These are phyloP conservation scores for Rauvolfia tetraphylla DNA, from an alignment of 257 asterid genomes.

Conservation along the genomic window DNA sequence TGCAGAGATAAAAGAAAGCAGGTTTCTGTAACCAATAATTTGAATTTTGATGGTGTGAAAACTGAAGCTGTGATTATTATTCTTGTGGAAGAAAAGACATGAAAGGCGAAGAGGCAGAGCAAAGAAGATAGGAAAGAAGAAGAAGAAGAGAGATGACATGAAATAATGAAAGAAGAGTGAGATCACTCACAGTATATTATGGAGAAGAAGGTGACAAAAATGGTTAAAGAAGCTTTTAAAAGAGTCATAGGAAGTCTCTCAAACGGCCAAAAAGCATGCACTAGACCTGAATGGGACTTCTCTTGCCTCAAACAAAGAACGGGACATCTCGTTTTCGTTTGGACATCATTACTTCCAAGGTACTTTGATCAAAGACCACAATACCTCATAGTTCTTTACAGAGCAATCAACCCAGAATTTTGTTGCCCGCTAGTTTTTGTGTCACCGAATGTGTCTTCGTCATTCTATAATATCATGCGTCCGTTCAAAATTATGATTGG, in stretches of 20 bases:
- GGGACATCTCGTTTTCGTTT: not conserved
- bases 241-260: slow-evolving; percentile 15
- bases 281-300: slow-evolving; percentile 11
- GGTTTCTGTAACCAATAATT: not conserved
- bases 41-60: not conserved
- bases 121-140: slow-evolving; percentile 12
- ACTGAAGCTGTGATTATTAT: not conserved
- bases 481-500: too few relatives aligned
- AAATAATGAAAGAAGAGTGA: slow-evolving; percentile 9
- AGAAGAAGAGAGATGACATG: not conserved
- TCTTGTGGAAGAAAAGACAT: not conserved
- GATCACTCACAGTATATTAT: slow-evolving; percentile 5
- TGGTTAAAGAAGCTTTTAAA: slow-evolving; percentile 13
- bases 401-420: not conserved
- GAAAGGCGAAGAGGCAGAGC: slow-evolving; percentile 10
- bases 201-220: slow-evolving; percentile 28
- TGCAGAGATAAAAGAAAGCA: not conserved
- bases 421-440: not conserved
- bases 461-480: too few relatives aligned
- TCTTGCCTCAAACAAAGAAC: too few relatives aligned
- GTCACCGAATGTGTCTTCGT: too few relatives aligned
- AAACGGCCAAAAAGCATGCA: slow-evolving; percentile 24
- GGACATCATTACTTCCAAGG: not conserved
- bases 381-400: not conserved
- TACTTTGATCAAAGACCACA: not conserved